Evolutionary conservation across 2,329 filamentous ascomycete genomes (phyloP), one percentile per base, ranked within the genome.

Genomic region (Cercospora zeae-maydis): DNA sequence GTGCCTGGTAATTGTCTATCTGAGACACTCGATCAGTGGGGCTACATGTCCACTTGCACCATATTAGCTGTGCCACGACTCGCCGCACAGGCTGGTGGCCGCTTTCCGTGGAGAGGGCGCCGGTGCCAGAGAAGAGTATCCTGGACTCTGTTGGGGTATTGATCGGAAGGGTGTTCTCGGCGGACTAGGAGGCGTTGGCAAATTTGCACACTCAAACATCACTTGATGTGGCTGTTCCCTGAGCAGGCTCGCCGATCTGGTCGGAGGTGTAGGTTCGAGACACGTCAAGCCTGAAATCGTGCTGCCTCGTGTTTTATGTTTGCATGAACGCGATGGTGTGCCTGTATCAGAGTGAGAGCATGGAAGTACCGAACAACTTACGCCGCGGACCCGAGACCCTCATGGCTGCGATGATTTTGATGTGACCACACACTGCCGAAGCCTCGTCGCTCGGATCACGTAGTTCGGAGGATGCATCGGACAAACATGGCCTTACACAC

Each of bases 301-400:
- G 47, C 47, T 30, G 47, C 27, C 47, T 52, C 24, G 30, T 33
- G 39, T 52, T 52, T 52, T n/a, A 33, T 30, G 47, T 33, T 30
- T 30, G 24, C 47, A 19, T n/a, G 30, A 52, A 52, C 47, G 47
- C 24, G 24, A 21, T 31, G n/a, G 13, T 31, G 47, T 30, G 30
- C 47, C 47, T 52, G 30, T 52, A 52, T 52, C 47, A 52, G 47
- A 52, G 47, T 52, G 47, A 31, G 14, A 52, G 47, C 7, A 52
- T 2, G 4, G 16, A 5, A 31, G n/a, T n/a, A 16, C 13, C 39
- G 47, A 14, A 52, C 13, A 30, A 33, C 47, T 24, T 30, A 52
- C 47, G 14, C 27, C 7, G 9, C 13, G 19, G 47, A 30, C n/a
- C 30, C 47, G 47, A 52, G 21, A 45, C 21, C 16, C 39, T 24